These are phyloP conservation scores for Calonectria pseudoturangicola DNA, from an alignment of 2,329 filamentous ascomycete genomes.

Conservation along the genomic window DNA sequence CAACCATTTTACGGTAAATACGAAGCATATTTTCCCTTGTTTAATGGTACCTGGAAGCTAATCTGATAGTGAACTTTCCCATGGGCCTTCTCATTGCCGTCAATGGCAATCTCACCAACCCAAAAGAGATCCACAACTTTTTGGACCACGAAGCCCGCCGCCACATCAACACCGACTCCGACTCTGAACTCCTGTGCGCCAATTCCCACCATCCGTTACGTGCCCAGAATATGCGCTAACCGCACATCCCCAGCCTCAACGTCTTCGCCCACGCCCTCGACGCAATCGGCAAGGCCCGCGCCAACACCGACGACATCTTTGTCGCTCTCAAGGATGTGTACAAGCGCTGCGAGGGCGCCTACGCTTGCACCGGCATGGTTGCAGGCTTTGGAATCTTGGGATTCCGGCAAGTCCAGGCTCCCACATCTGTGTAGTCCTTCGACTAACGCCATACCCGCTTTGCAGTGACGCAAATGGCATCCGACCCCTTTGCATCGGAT, in stretches of 20 bases:
- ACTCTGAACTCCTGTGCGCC: slow-evolving; percentile 76
- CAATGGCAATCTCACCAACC: slow-evolving; percentile 92
- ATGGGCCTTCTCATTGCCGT: slow-evolving; percentile 88
- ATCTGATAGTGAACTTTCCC: slow-evolving; percentile 79
- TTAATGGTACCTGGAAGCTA: neutral
- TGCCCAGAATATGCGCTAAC: slow-evolving; percentile 29
- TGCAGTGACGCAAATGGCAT: slow-evolving; percentile 75
- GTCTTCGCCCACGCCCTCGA: slow-evolving; percentile 89
- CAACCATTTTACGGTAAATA: slow-evolving; percentile 84
- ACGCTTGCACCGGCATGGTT: slow-evolving; percentile 88
- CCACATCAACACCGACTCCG: slow-evolving; percentile 93
- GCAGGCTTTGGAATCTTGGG: slow-evolving; percentile 87
- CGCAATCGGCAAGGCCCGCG: slow-evolving; percentile 86
- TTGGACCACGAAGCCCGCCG: slow-evolving; percentile 86
- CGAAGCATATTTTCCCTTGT: neutral
- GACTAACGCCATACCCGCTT: slow-evolving; percentile 62
- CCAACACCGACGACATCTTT: slow-evolving; percentile 87
- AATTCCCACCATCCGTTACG: neutral
- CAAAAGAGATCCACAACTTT: slow-evolving; percentile 79
- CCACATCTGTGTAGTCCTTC: slow-evolving; percentile 79
- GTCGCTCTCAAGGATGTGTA: slow-evolving; percentile 83
- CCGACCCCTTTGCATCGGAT: slow-evolving; percentile 87
- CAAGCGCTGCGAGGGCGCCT: slow-evolving; percentile 82
- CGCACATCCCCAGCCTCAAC: slow-evolving; percentile 74
- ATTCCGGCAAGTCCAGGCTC: slow-evolving; percentile 74